These are phyloP conservation scores for Leucogyrophana mollusca DNA, from an alignment of 768 basidiomycete genomes.

Conservation along the genomic window DNA sequence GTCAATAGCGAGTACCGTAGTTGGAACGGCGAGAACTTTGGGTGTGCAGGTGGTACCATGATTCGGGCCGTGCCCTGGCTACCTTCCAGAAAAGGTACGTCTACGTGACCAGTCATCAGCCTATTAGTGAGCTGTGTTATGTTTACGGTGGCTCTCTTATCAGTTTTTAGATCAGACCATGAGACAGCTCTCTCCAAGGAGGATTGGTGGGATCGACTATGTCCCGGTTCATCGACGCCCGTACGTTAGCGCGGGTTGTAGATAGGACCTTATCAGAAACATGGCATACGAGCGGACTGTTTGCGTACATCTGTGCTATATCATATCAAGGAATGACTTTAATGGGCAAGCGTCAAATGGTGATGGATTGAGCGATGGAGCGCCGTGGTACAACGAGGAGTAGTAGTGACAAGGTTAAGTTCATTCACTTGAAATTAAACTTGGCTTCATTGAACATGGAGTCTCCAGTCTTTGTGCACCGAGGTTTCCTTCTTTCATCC, in stretches of 20 bases:
- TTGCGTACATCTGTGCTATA: slow-evolving; percentile 21
- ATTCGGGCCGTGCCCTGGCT: slow-evolving; percentile 24
- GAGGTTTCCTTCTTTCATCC: slow-evolving; percentile 24
- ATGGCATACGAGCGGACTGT: slow-evolving; percentile 15
- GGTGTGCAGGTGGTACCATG: slow-evolving; percentile 90
- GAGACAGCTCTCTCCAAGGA: slow-evolving; percentile 5
- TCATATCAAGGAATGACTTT: slow-evolving; percentile 31
- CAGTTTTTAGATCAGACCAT: slow-evolving; percentile 14
- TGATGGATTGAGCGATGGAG: slow-evolving; percentile 14
- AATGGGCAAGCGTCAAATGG: slow-evolving; percentile 23
- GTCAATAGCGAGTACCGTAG: slow-evolving; percentile 82
- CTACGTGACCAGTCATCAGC: slow-evolving; percentile 16
- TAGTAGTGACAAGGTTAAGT: slow-evolving; percentile 33
- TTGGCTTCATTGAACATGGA: slow-evolving; percentile 36
- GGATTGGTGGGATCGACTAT: slow-evolving; percentile 8
- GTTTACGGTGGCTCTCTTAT: slow-evolving; percentile 22
- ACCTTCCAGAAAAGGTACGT: slow-evolving; percentile 23
- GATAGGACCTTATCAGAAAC: slow-evolving; percentile 21
- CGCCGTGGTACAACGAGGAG: slow-evolving; percentile 29
- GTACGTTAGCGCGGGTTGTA: slow-evolving; percentile 17
- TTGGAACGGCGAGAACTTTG: slow-evolving; percentile 86
- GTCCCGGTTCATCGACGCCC: slow-evolving; percentile 7
- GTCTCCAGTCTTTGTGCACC: slow-evolving; percentile 32
- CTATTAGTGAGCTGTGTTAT: slow-evolving; percentile 14
- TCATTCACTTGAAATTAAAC: slow-evolving; percentile 42